A percentile compares a stretch with the other conserved stretches of the same genome.
These are phyloP conservation scores for Fraxinus sp. DNA, from an alignment of 305 asterid species.

Conservation along the genomic window DNA sequence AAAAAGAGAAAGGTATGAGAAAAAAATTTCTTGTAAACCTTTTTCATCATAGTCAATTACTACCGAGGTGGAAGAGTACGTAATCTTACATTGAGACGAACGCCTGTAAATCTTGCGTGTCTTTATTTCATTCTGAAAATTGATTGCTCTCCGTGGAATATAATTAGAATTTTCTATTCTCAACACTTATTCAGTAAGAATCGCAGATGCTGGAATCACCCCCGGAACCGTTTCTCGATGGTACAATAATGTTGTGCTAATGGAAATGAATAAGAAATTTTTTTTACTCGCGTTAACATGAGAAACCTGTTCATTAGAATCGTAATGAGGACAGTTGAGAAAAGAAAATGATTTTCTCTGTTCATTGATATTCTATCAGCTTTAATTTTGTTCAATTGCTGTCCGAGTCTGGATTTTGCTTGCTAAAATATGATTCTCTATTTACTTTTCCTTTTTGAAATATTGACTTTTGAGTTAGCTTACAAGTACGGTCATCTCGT, in stretches of 20 bases:
- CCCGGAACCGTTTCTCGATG: background rate
- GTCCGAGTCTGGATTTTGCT: constrained; percentile 37
- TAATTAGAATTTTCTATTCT: no score
- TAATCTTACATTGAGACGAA: no score
- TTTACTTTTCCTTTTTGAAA: background rate
- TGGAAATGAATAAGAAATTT: background rate
- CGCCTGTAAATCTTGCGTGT: no score
- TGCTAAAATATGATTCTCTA: constrained; percentile 27
- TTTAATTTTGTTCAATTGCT: background rate
- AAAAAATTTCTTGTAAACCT: no score
- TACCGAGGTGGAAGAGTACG: no score
- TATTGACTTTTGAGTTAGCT: background rate
- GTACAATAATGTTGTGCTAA: background rate
- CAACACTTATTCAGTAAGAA: background rate
- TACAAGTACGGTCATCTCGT: background rate
- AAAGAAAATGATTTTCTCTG: background rate
- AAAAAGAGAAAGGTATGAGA: no score
- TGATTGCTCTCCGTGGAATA: no score
- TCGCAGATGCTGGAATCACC: background rate
- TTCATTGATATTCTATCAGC: background rate
- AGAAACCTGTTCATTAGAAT: background rate
- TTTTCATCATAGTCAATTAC: no score
- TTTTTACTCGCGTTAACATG: background rate
- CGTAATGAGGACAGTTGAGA: background rate
- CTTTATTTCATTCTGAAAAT: no score